phyloP scores from a whole-genome alignment of 2,329 filamentous ascomycete genomes.

The Penicillium sclerotigenum region DNA sequence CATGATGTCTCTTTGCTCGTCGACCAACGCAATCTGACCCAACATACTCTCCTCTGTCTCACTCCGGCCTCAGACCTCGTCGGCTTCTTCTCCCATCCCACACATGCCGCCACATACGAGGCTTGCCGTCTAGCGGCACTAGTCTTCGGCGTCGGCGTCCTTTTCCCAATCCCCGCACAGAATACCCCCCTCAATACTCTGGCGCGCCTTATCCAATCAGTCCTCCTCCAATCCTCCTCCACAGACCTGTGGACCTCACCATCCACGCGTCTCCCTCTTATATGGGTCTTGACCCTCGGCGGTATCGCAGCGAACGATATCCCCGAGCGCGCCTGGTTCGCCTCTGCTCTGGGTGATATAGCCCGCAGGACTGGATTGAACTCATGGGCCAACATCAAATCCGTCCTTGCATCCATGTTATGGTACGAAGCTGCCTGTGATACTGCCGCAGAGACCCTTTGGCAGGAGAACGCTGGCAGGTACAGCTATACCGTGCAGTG shows the following conservation, averaged over 20 bases:
- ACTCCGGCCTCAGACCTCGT: constrained; percentile 24
- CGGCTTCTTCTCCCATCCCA: constrained; percentile 17
- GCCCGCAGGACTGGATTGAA: constrained; percentile 18
- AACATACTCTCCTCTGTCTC: constrained; percentile 36
- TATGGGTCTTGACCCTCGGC: constrained; percentile 40
- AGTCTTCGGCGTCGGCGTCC: constrained; percentile 39
- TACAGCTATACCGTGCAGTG: not conserved
- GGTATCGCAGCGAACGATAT: constrained; percentile 38
- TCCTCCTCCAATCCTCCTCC: constrained; percentile 24
- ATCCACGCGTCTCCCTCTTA: constrained; percentile 23
- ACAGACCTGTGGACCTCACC: constrained; percentile 27
- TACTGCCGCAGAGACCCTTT: constrained; percentile 27
- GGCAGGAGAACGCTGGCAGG: constrained; percentile 20
- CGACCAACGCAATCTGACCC: constrained; percentile 42
- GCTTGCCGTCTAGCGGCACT: constrained; percentile 36
- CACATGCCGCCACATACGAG: constrained; percentile 32
- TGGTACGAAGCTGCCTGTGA: constrained; percentile 40
- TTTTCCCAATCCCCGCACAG: constrained; percentile 40
- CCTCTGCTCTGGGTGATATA: constrained; percentile 24
- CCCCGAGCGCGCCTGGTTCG: constrained; percentile 35
- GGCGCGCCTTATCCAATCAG: constrained; percentile 24
- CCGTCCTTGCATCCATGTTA: constrained; percentile 26
- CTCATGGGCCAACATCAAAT: constrained; percentile 29
- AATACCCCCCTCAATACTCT: constrained; percentile 36
- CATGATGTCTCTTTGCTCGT: constrained; percentile 26